Evolutionary conservation across 129 eudicot species (phyloP).

Genomic region (Gnaphalium uliginosum): DNA sequence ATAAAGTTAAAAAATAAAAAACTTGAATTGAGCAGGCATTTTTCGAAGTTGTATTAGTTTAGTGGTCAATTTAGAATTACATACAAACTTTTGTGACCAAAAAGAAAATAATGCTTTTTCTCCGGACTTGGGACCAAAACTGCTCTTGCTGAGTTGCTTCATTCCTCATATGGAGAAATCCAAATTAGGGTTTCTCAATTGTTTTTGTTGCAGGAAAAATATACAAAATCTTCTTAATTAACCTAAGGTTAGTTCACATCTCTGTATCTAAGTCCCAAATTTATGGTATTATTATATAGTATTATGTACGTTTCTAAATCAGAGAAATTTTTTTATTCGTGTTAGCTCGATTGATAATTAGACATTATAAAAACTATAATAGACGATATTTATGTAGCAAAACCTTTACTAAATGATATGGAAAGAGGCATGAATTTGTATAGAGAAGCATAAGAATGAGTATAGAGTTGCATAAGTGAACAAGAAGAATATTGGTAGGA

Average conservation of each 20-base stretch:
- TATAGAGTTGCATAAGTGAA: too few relatives aligned
- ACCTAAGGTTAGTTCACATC: conserved; percentile 15
- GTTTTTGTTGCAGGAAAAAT: conserved; percentile 8
- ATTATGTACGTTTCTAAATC: not conserved
- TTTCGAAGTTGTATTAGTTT: too few relatives aligned
- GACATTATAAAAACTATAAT: not conserved
- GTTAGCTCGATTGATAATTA: conserved; percentile 1
- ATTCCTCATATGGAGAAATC: not conserved
- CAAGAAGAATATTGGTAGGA: too few relatives aligned
- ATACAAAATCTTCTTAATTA: not conserved
- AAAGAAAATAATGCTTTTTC: too few relatives aligned
- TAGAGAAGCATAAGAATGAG: too few relatives aligned
- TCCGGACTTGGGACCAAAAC: not conserved
- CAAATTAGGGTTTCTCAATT: conserved; percentile 21
- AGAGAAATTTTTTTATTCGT: not conserved
- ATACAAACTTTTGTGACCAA: too few relatives aligned
- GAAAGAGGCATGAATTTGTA: too few relatives aligned
- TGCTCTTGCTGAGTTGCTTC: not conserved
- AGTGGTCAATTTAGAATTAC: too few relatives aligned
- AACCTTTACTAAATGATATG: too few relatives aligned
- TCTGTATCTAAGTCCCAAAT: not conserved
- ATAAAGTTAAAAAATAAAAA: too few relatives aligned
- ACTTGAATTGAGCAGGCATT: too few relatives aligned
- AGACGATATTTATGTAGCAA: not conserved
- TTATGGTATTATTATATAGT: not conserved